phyloP scores from a whole-genome alignment of 768 basidiomycete species.

The Lanmaoa rubissima region DNA sequence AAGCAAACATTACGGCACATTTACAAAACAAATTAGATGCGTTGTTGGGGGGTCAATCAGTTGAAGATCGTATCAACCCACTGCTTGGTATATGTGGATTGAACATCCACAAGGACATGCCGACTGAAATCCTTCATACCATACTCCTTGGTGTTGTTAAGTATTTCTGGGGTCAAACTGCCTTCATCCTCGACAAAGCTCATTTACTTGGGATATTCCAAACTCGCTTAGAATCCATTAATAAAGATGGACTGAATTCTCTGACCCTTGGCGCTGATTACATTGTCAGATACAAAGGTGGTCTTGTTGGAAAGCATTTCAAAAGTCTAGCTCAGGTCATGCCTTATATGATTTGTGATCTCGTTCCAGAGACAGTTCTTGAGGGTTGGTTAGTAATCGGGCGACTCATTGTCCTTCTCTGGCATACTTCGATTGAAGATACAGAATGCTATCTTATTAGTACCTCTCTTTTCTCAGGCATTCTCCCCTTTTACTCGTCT shows the following conservation, averaged over 20 bases:
- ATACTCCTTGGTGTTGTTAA: slow-evolving; percentile 36
- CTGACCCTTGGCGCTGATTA: slow-evolving; percentile 30
- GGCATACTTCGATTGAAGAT: slow-evolving; percentile 41
- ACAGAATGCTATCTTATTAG: slow-evolving; percentile 32
- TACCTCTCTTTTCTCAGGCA: no score
- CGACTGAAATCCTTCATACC: slow-evolving; percentile 35
- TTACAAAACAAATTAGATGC: slow-evolving; percentile 4
- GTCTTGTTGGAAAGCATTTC: slow-evolving; percentile 35
- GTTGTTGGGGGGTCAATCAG: not conserved
- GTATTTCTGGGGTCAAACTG: slow-evolving; percentile 32
- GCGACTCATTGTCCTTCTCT: slow-evolving; percentile 37
- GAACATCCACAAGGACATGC: slow-evolving; percentile 33
- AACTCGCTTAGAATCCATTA: slow-evolving; percentile 23
- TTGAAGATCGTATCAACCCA: slow-evolving; percentile 14
- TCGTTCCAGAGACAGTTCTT: slow-evolving; percentile 26
- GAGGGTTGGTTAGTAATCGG: slow-evolving; percentile 33
- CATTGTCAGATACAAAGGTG: slow-evolving; percentile 29
- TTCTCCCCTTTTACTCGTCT: no score
- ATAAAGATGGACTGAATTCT: slow-evolving; percentile 24
- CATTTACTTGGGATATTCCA: slow-evolving; percentile 22
- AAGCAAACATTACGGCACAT: not conserved
- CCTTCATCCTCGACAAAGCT: slow-evolving; percentile 22
- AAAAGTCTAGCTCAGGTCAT: slow-evolving; percentile 32
- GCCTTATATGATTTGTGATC: slow-evolving; percentile 30
- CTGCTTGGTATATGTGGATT: slow-evolving; percentile 20